Conservation (phyloP, 2,329 filamentous ascomycete genomes). For the Aschersonia sp. region DNA sequence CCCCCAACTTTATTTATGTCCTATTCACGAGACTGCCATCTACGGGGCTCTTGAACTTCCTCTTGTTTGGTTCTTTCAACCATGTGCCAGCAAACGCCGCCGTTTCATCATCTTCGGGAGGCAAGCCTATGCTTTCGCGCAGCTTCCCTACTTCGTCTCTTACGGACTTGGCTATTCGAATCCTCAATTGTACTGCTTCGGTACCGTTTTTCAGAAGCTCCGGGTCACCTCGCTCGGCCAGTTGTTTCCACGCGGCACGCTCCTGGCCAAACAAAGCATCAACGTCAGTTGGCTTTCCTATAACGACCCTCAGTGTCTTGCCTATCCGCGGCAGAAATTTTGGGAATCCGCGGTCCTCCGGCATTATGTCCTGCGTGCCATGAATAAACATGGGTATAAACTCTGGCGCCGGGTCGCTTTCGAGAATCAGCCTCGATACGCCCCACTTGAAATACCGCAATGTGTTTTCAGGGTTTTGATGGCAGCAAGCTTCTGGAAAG, state of each 20-base stretch:
- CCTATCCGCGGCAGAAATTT: constrained; percentile 65
- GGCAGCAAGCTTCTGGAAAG: constrained; percentile 89
- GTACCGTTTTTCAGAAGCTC: constrained; percentile 23
- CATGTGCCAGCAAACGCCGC: constrained; percentile 71
- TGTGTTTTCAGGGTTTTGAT: constrained; percentile 64
- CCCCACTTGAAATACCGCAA: constrained; percentile 99
- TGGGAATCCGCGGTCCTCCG: constrained; percentile 65
- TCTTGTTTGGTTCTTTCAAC: constrained; percentile 35
- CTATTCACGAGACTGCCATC: constrained; percentile 36
- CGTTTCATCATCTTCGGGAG: constrained; percentile 64
- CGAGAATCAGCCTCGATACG: constrained; percentile 76
- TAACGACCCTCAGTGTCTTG: constrained; percentile 56
- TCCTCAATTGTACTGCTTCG: constrained; percentile 57
- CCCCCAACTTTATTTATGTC: constrained; percentile 2
- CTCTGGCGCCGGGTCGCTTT: constrained; percentile 74
- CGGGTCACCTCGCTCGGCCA: constrained; percentile 38
- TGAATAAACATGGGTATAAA: constrained; percentile 92
- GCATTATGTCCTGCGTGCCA: constrained; percentile 77
- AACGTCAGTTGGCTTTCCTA: constrained; percentile 64
- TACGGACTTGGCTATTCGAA: constrained; percentile 67
- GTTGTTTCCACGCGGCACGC: constrained; percentile 55
- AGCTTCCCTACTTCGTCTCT: constrained; percentile 70
- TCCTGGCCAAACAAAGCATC: constrained; percentile 67
- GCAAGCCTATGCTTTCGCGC: constrained; percentile 53
- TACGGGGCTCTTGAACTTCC: constrained; percentile 36